These are phyloP conservation scores for Glomus cerebriforme DNA, from an alignment of 192 early-diverging fungal genomes.

Conservation along the genomic window DNA sequence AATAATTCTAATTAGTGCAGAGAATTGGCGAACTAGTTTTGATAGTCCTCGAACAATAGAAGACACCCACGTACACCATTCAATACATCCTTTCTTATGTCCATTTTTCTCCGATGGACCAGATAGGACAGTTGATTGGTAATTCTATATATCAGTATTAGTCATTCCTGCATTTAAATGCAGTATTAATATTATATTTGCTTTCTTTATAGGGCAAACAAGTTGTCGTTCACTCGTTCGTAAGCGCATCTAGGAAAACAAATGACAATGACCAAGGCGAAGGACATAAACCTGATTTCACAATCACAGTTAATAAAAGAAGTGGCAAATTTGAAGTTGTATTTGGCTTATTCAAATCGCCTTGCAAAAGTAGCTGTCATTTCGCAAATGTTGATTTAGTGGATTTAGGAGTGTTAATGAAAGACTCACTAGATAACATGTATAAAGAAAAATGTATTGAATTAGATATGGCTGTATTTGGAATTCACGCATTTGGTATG, in stretches of 20 bases:
- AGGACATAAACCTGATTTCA: background rate
- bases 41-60: constrained; percentile 4
- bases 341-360: too few relatives aligned
- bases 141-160: background rate
- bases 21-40: constrained; percentile 17
- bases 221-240: background rate
- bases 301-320: background rate
- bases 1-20: background rate
- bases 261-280: background rate
- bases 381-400: too few relatives aligned
- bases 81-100: constrained; percentile 15
- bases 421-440: constrained; percentile 15
- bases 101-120: background rate
- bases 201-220: constrained; percentile 8
- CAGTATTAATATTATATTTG: background rate
- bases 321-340: background rate
- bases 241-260: background rate
- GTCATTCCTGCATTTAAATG: background rate
- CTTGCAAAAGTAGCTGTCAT: too few relatives aligned
- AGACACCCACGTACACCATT: constrained; percentile 7
- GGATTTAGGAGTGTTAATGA: constrained; percentile 8
- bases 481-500: constrained; percentile 9
- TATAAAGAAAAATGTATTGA: background rate
- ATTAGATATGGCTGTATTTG: constrained; percentile 11
- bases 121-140: background rate